Percentiles rank a stretch among this genome's conserved stretches.
Evolutionary conservation across 495 filamentous ascomycete genomes (phyloP).

Genomic region (Cercophora samala): DNA sequence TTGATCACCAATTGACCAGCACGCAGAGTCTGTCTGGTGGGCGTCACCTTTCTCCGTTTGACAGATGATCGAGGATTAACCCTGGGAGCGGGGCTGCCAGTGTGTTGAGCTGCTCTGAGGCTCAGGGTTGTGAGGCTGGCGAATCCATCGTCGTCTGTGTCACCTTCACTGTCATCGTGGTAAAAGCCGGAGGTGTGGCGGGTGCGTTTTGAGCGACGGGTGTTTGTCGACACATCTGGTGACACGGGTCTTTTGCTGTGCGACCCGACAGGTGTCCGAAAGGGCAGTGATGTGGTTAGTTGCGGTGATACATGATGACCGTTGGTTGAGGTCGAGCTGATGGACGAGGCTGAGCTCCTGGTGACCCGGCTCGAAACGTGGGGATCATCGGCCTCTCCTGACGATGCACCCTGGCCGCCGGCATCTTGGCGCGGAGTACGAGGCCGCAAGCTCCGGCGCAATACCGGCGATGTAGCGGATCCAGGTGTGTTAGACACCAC

Average conservation of each 20-base stretch:
- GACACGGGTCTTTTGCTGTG: constrained; percentile 18
- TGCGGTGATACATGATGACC: not conserved
- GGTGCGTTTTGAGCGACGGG: constrained; percentile 21
- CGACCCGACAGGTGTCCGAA: not conserved
- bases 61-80: not conserved
- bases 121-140: constrained; percentile 10
- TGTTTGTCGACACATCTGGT: not conserved
- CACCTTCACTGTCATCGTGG: constrained; percentile 21
- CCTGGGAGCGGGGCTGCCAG: not conserved
- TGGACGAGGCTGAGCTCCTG: constrained; percentile 20
- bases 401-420: constrained; percentile 17
- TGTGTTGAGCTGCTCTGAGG: constrained; percentile 12
- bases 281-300: not conserved
- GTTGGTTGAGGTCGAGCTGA: constrained; percentile 4
- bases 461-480: constrained; percentile 11
- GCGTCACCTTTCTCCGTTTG: not conserved
- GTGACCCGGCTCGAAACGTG: constrained; percentile 22
- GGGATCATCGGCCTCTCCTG: constrained; percentile 17
- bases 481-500: not conserved
- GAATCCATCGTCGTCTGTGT: constrained; percentile 10
- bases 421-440: constrained; percentile 22
- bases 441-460: constrained; percentile 24
- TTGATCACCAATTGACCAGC: not conserved
- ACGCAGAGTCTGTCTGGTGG: not conserved
- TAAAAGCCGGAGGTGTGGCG: constrained; percentile 30